Percentiles rank a stretch among this genome's conserved stretches.
Evolutionary conservation across 441 rosid species (phyloP).

Genomic region (Populus hybrid): DNA sequence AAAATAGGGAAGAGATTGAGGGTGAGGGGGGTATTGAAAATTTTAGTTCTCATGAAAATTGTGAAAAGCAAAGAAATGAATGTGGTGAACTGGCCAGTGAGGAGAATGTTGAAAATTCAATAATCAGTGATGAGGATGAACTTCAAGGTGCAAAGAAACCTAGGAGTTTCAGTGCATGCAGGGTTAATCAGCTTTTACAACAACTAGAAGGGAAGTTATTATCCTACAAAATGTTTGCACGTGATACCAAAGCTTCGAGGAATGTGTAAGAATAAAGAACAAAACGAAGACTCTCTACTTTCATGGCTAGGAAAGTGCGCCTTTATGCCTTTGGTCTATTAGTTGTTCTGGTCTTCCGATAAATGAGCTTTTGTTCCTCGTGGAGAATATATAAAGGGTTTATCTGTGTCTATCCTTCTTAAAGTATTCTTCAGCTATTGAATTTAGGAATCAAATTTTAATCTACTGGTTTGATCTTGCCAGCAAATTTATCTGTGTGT

Average conservation of each 20-base stretch:
- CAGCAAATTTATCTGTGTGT: neutral
- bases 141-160: slow-evolving; percentile 48
- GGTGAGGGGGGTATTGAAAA: slow-evolving; percentile 28
- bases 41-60: slow-evolving; percentile 23
- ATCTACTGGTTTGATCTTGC: neutral
- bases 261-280: slow-evolving; percentile 58
- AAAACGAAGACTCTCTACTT: neutral
- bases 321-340: neutral
- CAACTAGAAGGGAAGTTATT: slow-evolving; percentile 80
- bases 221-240: slow-evolving; percentile 90
- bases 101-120: slow-evolving; percentile 32
- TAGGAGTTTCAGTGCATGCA: slow-evolving; percentile 49
- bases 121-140: slow-evolving; percentile 27
- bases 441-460: neutral
- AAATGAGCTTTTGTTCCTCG: neutral
- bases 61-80: slow-evolving; percentile 29
- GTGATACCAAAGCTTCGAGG: slow-evolving; percentile 95
- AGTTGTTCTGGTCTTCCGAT: neutral
- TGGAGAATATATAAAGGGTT: neutral
- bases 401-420: neutral
- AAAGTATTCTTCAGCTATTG: neutral
- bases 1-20: slow-evolving; percentile 34
- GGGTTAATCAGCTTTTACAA: slow-evolving; percentile 71
- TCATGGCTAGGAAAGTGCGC: neutral
- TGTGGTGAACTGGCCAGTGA: slow-evolving; percentile 24